A percentile compares a stretch with the other conserved stretches of the same genome.
Conservation (phyloP, 2,329 filamentous ascomycete genomes). For the Colletotrichum sp. region DNA sequence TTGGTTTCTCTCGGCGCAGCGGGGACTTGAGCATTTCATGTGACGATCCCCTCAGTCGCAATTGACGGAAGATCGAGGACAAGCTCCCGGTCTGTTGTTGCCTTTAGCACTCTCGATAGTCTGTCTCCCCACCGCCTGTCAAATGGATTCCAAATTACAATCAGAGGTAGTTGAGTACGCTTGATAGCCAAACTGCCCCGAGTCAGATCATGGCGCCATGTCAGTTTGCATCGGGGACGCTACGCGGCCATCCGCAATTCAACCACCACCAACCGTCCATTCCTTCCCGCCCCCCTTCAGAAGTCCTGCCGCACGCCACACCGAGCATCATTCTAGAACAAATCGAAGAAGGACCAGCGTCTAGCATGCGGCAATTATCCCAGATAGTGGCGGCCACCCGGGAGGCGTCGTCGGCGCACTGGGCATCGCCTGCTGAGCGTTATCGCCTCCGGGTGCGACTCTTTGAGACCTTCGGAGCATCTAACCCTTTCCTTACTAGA, state of each 20-base stretch:
- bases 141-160: neutral
- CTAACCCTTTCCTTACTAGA: neutral
- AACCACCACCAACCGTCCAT: neutral
- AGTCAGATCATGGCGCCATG: conserved; percentile 1
- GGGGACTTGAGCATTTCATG: neutral
- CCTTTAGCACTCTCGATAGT: neutral
- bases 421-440: neutral
- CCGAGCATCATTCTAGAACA: conserved; percentile 1
- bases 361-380: neutral
- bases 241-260: neutral
- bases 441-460: neutral
- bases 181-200: neutral
- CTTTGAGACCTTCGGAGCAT: neutral
- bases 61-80: neutral
- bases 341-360: neutral
- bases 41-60: neutral
- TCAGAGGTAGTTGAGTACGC: neutral
- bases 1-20: conserved; percentile 10
- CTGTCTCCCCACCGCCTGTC: neutral
- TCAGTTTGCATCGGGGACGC: neutral
- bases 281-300: neutral
- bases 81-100: neutral
- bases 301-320: neutral
- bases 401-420: neutral
- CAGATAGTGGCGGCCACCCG: neutral